Evolutionary conservation across 2,329 filamentous ascomycete genomes (phyloP).

Genomic region (Epichloe aotearoae): DNA sequence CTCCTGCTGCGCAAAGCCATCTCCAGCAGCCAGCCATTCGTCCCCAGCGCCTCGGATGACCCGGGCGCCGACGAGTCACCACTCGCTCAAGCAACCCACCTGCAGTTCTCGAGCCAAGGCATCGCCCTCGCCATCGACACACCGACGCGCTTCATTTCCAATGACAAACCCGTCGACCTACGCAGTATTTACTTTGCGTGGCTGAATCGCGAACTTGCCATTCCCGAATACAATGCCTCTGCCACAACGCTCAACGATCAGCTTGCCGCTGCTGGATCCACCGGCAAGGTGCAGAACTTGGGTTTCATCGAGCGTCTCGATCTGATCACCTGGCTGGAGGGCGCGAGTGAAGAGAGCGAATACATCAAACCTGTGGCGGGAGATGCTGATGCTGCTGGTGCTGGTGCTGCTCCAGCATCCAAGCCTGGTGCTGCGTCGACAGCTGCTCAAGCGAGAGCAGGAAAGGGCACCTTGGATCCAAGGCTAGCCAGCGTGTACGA

Average conservation of each 20-base stretch:
- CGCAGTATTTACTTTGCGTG: constrained; percentile 95
- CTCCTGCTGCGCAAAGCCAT: constrained; percentile 76
- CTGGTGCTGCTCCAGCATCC: constrained; percentile 17
- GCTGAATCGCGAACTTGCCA: constrained; percentile 80
- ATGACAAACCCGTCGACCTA: constrained; percentile 62
- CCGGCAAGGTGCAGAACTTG: constrained; percentile 68
- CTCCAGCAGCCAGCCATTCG: constrained; percentile 52
- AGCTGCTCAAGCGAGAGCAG: constrained; percentile 35
- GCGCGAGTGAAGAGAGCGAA: constrained; percentile 79
- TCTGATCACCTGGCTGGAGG: constrained; percentile 85
- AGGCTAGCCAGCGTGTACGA: constrained; percentile 79
- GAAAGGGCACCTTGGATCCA: constrained; percentile 62
- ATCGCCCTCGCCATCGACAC: constrained; percentile 55
- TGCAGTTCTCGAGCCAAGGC: constrained; percentile 55
- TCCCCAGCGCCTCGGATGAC: constrained; percentile 60
- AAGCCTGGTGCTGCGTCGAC: constrained; percentile 27
- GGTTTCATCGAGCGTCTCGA: constrained; percentile 87
- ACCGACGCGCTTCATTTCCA: constrained; percentile 78
- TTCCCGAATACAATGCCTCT: constrained; percentile 81
- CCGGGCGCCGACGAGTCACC: constrained; percentile 46
- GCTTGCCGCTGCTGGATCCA: constrained; percentile 45
- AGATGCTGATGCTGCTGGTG: constrained; percentile 34
- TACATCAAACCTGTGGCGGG: constrained; percentile 77
- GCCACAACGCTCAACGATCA: constrained; percentile 71
- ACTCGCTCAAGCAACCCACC: constrained; percentile 64